Base-by-base conservation (phyloP, 495 filamentous ascomycete species). In the Tirmania nivea region DNA sequence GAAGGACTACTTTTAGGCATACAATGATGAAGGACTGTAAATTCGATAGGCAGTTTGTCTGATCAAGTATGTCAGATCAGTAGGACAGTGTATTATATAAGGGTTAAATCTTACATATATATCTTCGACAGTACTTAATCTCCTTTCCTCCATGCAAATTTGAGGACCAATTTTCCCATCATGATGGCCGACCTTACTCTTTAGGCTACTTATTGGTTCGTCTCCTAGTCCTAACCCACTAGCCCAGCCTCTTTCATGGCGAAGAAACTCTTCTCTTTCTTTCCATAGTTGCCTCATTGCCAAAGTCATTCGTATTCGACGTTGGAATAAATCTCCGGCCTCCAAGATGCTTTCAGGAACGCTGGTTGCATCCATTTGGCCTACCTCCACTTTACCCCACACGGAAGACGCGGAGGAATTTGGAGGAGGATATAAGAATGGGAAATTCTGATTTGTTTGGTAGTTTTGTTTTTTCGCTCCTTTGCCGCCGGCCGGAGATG, bases 381-480 rank as follows among this genome's bases (percentile, higher is more conserved):
- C 1, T 82, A 83, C 14, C 68, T 76, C 35, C 84, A 86, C 63
- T 92, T 94, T 6, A 88, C 90, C 52, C 89, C 87, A 48, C 87
- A 77, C 52, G 77, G 79, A 60, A 87, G 90, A 66, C 79, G 52
- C 50, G 25, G 50, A 57, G 35, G 20, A 52, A 21, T 53, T 21
- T 3, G 56, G 68, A 2, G 90, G 88, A 2, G 90, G 92, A 60
- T 96, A 97, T 69, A 97, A 78, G 59, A 97, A 95, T 0, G 90
- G 90, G 58, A 97, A 97, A 59, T 94, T 88, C 58, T 97, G 90
- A 63, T 97, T 97, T 0, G 90, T 97, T 66, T 97, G 90, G 64
- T 96, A 97, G 55, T 96, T 97, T 57, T 96, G 92, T 62, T 97
- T 97, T 70, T 97, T 97, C 14, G 81, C 86, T 48, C 82, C 84